Conservation (phyloP, 192 early-diverging fungal species). For the Coemansia sp. region DNA sequence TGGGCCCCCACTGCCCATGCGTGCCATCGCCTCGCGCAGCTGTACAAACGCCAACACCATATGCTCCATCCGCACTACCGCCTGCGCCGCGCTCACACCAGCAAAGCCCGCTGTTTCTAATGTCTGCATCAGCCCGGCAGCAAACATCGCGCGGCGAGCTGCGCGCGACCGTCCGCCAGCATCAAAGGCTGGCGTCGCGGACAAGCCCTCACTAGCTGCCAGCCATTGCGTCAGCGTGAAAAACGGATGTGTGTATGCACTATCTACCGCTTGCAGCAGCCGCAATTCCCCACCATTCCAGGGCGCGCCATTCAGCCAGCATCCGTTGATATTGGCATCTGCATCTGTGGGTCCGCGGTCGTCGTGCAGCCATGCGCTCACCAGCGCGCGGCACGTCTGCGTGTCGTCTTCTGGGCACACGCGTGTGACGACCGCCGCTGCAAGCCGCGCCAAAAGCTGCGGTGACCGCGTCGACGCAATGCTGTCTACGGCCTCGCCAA, state of each 20-base stretch:
- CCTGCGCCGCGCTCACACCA: neutral
- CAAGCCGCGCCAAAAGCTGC: constrained; percentile 34
- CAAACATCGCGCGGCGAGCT: constrained; percentile 43
- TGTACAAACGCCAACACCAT: constrained; percentile 39
- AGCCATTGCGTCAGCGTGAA: constrained; percentile 42
- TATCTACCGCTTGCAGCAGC: constrained; percentile 31
- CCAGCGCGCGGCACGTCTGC: constrained; percentile 7
- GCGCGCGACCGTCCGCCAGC: constrained; percentile 26
- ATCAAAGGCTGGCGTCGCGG: constrained; percentile 6
- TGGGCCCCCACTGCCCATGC: neutral
- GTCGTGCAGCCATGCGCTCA: constrained; percentile 29
- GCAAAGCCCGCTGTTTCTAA: constrained; percentile 1
- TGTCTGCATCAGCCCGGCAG: constrained; percentile 19
- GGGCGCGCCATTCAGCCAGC: constrained; percentile 1
- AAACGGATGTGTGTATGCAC: constrained; percentile 14
- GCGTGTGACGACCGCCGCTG: constrained; percentile 22
- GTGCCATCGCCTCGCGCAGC: constrained; percentile 31
- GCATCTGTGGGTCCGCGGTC: neutral
- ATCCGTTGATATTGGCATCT: constrained; percentile 3
- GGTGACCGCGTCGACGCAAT: constrained; percentile 19
- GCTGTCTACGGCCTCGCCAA: constrained; percentile 18
- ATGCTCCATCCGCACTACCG: constrained; percentile 18
- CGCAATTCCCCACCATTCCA: constrained; percentile 19
- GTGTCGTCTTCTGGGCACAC: constrained; percentile 30
- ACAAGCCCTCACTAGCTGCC: neutral